Evolutionary conservation across 768 basidiomycete species (phyloP), one percentile per base, ranked within the genome.

Genomic region (Amanita phalloides): DNA sequence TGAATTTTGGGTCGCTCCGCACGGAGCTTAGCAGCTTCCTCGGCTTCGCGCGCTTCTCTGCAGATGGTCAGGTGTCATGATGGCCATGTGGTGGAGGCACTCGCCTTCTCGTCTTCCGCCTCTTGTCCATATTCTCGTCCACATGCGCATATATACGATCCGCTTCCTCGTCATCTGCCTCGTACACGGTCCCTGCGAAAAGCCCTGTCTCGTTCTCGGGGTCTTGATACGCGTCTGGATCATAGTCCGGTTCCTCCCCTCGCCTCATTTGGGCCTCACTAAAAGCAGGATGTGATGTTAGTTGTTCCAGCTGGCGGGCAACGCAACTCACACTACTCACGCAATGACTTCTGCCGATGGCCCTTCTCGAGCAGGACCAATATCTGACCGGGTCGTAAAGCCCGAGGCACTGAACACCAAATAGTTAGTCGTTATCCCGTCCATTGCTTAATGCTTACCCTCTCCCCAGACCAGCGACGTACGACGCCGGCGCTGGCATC

Each of bases 371-470:
- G 96, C 96, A 33, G 96, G 96, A 62, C 96, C 96, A 54, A 99
- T 98, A 82, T 98, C 96, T 38, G 92, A 95, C 45, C 94, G 86
- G 5, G 95, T 98, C 0, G 95, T 98, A 69, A 97, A 98, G 53
- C 93, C 93, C 43, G 93, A 95, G 46, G 93, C 93, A 69, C 91
- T 93, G 56, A 21, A 53, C 61, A 50, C 53, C 36, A 49, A 39
- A 25, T 45, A 6, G 25, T 59, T 36, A 54, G 57, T 53, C 53
- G 28, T n/a, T 11, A 3, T 42, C 37, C 10, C 33, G 26, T 14
- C 17, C 6, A 48, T 23, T 17, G 51, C 25, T 35, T 10, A 39
- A 33, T 25, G 70, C 86, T 54, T 59, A 93, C 87, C 93, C 95
- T 74, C 94, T 82, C 68, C 95, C 94, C 30, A 97, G 84, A 85